Conservation (phyloP, 2,329 filamentous ascomycete species). For the Mycosphaerella arachidis region DNA sequence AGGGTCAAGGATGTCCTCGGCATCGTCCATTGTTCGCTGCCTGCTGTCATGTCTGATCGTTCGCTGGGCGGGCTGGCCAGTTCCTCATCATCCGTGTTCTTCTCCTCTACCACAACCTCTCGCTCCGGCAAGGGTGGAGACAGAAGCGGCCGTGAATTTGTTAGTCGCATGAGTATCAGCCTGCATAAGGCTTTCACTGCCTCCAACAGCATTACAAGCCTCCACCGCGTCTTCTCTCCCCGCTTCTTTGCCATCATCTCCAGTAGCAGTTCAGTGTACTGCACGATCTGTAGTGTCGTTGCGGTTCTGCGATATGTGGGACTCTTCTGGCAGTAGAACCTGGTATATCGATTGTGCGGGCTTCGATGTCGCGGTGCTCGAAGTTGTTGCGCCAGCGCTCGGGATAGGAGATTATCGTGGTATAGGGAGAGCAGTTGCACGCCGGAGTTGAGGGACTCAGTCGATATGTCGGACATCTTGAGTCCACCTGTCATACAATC, state of each 20-base stretch:
- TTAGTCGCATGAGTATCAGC: constrained; percentile 73
- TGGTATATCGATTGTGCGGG: constrained; percentile 60
- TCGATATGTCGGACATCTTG: constrained; percentile 88
- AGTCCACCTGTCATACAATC: constrained; percentile 59
- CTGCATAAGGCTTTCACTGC: constrained; percentile 80
- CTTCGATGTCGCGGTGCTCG: constrained; percentile 45
- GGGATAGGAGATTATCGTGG: constrained; percentile 80
- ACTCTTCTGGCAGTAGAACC: constrained; percentile 58
- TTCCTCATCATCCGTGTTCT: constrained; percentile 29
- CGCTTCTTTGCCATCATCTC: constrained; percentile 92
- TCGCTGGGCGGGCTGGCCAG: constrained; percentile 46
- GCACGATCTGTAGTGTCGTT: constrained; percentile 78
- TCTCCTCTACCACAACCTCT: constrained; percentile 58
- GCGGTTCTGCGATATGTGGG: constrained; percentile 76
- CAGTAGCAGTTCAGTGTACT: constrained; percentile 93
- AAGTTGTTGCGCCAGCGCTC: constrained; percentile 52
- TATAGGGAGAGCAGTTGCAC: constrained; percentile 89
- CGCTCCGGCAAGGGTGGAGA: constrained; percentile 81
- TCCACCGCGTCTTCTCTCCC: constrained; percentile 78
- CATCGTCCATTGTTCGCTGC: constrained; percentile 68
- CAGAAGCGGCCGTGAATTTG: constrained; percentile 75
- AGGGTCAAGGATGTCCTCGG: constrained; percentile 85
- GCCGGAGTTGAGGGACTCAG: constrained; percentile 74
- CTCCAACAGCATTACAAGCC: constrained; percentile 79
- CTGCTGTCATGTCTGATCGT: constrained; percentile 34